These are phyloP conservation scores for Angomonas deanei DNA, from an alignment of 208 protist species.

Conservation along the genomic window DNA sequence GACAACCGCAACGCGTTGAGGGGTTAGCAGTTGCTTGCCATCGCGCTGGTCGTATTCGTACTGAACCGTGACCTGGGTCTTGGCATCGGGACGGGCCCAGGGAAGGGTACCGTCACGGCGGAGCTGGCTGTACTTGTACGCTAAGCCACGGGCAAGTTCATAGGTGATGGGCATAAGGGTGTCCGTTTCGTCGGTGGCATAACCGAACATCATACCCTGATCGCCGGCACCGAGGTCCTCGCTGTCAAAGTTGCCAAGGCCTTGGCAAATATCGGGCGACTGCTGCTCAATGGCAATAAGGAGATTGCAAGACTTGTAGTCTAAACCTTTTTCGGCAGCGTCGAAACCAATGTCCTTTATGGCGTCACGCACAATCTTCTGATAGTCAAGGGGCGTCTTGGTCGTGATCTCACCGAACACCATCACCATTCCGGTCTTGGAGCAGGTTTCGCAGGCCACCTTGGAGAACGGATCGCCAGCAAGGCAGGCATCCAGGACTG, in stretches of 20 bases:
- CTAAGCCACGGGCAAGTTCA: slow-evolving; percentile 93
- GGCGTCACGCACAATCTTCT: slow-evolving; percentile 95
- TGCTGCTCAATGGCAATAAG: slow-evolving; percentile 97
- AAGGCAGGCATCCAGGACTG: slow-evolving; percentile 99
- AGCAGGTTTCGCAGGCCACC: slow-evolving; percentile 98
- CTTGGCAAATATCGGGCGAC: slow-evolving; percentile 98
- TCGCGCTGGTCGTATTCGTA: slow-evolving; percentile 93
- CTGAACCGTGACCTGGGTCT: slow-evolving; percentile 99
- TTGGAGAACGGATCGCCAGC: slow-evolving; percentile 95
- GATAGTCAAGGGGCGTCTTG: slow-evolving; percentile 96
- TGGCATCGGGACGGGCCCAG: slow-evolving; percentile 98
- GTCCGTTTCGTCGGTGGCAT: slow-evolving; percentile 98
- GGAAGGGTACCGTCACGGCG: slow-evolving; percentile 91
- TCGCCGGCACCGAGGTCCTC: slow-evolving; percentile 99
- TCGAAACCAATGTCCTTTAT: slow-evolving; percentile 99
- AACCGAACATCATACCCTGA: slow-evolving; percentile 99
- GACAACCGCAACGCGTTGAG: slow-evolving; percentile 96
- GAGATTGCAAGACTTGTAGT: slow-evolving; percentile 98
- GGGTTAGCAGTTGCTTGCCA: slow-evolving; percentile 80
- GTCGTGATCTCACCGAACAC: slow-evolving; percentile 99
- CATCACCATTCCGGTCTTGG: slow-evolving; percentile 99
- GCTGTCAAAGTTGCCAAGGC: slow-evolving; percentile 93
- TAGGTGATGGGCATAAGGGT: slow-evolving; percentile 98
- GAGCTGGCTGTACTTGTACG: slow-evolving; percentile 93
- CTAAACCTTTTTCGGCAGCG: slow-evolving; percentile 91